Evolutionary conservation across 257 asterid genomes (phyloP), one percentile per base, ranked within the genome.

Genomic region (Euphrasia confusa): DNA sequence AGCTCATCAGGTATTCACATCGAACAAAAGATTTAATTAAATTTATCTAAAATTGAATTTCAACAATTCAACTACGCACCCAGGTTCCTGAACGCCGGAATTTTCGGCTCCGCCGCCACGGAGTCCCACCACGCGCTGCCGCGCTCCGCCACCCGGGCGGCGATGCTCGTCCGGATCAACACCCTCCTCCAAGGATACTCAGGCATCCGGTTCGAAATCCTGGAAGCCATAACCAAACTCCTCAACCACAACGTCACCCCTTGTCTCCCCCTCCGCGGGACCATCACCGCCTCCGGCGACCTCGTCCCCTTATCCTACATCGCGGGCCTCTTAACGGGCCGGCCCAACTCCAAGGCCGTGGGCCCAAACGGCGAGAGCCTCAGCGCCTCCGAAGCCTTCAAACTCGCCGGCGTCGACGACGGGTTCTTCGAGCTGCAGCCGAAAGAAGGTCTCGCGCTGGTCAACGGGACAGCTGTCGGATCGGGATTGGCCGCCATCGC

Each of bases 391-490:
- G 73, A 71, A 18, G 87, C 87, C 13, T 81, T 81, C 74, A 60
- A 69, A 9, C 75, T 66, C 4, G 87, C 84, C 10, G 84, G 82
- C 10, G 72, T 79, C 8, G 5, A 6, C 3, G 66, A 67, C 3
- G 57, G 28, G 12, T 81, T 81, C 70, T 81, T 81, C 52, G 78
- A 78, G 74, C 61, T 81, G 30, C 84, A 78, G 66, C 88, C 88
- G 2, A 81, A 81, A 37, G 87, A 81, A 40, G 87, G 87, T 6
- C 80, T 81, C 4, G 87, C 87, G 0, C 74, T 81, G 2, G 87
- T 81, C 18, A 81, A 81, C 30, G 84, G 88, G 48, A 81, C 88
- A 1, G 82, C 88, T 4, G 88, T 81, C 5, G 88, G 88, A 3
- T 81, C 88, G 4, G 84, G 88, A 2, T 57, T 78, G 45, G 87